Percentiles rank a stretch among this genome's conserved stretches.
phyloP scores from a whole-genome alignment of 768 basidiomycete species.

The Tulasnella sp. region DNA sequence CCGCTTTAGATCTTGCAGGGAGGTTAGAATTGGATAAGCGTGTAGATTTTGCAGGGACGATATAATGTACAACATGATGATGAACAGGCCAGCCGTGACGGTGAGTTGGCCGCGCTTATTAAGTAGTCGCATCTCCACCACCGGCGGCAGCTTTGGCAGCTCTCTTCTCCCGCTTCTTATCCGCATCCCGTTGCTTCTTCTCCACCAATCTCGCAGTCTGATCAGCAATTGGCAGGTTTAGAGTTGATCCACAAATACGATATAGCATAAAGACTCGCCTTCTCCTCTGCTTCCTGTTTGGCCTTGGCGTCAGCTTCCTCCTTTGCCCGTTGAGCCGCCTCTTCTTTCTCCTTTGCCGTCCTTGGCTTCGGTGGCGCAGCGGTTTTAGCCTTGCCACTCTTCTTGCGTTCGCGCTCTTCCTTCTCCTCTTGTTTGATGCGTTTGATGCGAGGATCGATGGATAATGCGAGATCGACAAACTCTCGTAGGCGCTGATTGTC shows the following conservation, averaged over 20 bases:
- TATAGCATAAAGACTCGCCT: neutral
- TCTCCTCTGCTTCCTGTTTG: constrained; percentile 70
- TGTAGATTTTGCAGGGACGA: no score
- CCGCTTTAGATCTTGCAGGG: no score
- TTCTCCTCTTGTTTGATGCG: constrained; percentile 95
- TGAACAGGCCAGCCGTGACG: no score
- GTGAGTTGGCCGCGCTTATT: no score
- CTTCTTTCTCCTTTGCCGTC: constrained; percentile 60
- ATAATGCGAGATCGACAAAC: constrained; percentile 77
- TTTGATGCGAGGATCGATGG: constrained; percentile 88
- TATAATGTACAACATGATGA: no score
- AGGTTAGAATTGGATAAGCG: no score
- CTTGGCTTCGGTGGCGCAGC: constrained; percentile 25
- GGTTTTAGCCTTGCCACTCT: constrained; percentile 36
- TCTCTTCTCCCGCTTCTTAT: neutral
- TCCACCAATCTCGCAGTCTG: neutral
- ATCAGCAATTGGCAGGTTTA: neutral
- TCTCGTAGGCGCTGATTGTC: constrained; percentile 82
- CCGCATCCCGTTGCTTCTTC: constrained; percentile 1
- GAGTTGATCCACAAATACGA: neutral
- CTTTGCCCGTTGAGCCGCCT: constrained; percentile 42
- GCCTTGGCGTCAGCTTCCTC: constrained; percentile 36
- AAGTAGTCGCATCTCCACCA: neutral
- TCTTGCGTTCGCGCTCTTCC: constrained; percentile 86
- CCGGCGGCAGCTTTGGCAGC: constrained; percentile 5